Base-by-base conservation (phyloP, 768 basidiomycete species). In the Pluteus cervinus region DNA sequence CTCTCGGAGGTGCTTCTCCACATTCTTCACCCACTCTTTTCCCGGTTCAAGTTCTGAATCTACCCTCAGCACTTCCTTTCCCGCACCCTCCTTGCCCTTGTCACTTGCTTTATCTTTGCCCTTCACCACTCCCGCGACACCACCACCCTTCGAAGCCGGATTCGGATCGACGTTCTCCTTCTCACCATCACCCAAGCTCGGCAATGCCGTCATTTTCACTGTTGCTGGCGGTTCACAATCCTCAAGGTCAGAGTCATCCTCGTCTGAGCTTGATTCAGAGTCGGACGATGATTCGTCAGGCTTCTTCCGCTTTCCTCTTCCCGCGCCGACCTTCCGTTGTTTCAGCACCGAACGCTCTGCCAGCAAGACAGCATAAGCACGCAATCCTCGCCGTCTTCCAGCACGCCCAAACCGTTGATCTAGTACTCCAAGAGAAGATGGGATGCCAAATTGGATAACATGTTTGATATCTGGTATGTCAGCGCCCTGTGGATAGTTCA, bases 391-490 rank as follows among this genome's bases (percentile, higher is more conserved):
- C 4, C 33, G 47, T 1, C 55, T 42, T 0, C 58, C 60, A 3
- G 52, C 58, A 4, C 55, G 57, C 2, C 57, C 56, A 0, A 51
- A 53, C 1, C 57, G 46, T 39, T 68, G 64, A 1, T 49, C 51
- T 57, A 57, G 64, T 2, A 61, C 45, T 1, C 55, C 44, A 0
- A 66, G 49, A 0, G 60, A 60, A 1, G 39, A 14, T 0, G 63
- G 58, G 2, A 60, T 47, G 8, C 55, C 52, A 26, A 65, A 63
- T 34, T 67, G 65, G 12, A 61, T 46, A 1, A 60, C 52, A 10
- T 56, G 52, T 10, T 55, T 54, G 20, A 68, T 54, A 40, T 68
- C 57, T 0, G 59, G 55, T 16, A 66, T 64, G 32, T 63, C 58
- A 0, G 54, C 39, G 4, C 61, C 61, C 60, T 63, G 35, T 24